A percentile compares a stretch with the other conserved stretches of the same genome.
phyloP scores from a whole-genome alignment of 2,329 filamentous ascomycete genomes.

The Cercospora sp. region DNA sequence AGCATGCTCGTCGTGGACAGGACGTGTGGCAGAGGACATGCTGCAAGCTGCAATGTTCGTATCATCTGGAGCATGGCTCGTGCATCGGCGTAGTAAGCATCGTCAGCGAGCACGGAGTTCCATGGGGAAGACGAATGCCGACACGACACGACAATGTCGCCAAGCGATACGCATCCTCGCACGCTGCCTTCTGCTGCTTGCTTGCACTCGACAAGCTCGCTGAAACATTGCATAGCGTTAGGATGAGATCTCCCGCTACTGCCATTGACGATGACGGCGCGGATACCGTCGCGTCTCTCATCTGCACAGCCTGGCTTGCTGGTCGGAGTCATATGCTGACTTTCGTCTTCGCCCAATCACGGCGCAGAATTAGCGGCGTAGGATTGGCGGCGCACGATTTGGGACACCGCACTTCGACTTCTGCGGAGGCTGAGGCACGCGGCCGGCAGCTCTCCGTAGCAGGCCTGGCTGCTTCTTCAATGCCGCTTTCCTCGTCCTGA shows the following conservation, averaged over 20 bases:
- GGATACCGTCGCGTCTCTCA: background rate
- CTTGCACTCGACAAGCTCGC: background rate
- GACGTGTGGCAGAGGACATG: background rate
- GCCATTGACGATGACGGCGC: background rate
- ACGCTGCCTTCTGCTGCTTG: background rate
- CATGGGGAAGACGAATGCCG: background rate
- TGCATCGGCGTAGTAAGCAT: too few relatives aligned
- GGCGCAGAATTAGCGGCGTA: background rate
- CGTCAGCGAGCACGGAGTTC: too few relatives aligned
- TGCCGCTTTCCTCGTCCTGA: constrained; percentile 15
- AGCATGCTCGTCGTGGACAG: background rate
- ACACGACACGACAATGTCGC: background rate
- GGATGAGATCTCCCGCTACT: background rate
- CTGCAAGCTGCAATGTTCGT: background rate
- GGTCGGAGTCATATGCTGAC: background rate
- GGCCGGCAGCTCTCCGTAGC: background rate
- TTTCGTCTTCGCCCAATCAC: background rate
- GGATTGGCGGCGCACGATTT: background rate
- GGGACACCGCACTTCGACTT: background rate
- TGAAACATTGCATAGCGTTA: background rate
- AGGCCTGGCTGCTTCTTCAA: constrained; percentile 11
- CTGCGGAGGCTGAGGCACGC: background rate
- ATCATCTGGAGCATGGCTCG: background rate
- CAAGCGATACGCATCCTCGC: background rate
- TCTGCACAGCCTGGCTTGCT: background rate